Evolutionary conservation across 768 basidiomycete species (phyloP).

Genomic region (Postia placenta): DNA sequence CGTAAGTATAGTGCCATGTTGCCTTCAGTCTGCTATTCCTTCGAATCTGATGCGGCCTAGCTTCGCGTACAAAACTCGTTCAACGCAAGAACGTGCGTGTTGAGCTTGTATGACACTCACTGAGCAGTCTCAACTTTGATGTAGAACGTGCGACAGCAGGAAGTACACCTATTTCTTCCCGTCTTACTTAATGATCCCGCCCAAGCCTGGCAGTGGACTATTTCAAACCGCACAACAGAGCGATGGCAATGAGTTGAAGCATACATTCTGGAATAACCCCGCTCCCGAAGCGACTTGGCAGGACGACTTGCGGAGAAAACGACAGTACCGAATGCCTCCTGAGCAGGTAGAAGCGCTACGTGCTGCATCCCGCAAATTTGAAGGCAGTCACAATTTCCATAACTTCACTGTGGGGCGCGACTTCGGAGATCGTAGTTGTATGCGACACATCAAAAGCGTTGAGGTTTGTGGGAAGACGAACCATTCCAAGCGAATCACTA

Average conservation of each 20-base stretch:
- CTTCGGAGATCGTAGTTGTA: conserved; percentile 74
- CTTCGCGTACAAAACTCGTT: conserved; percentile 75
- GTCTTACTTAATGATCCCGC: conserved; percentile 86
- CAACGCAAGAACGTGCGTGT: conserved; percentile 62
- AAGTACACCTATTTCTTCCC: conserved; percentile 98
- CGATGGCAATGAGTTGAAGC: conserved; percentile 23
- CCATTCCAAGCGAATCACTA: background rate
- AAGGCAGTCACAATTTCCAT: conserved; percentile 95
- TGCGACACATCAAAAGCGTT: conserved; percentile 84
- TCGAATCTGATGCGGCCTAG: conserved; percentile 24
- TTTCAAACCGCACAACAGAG: conserved; percentile 35
- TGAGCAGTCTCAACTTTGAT: background rate
- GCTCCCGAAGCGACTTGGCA: conserved; percentile 35
- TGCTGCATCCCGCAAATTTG: conserved; percentile 53
- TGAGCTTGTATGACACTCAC: background rate
- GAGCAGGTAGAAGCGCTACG: conserved; percentile 54
- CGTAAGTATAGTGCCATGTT: too few relatives aligned
- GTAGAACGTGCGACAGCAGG: conserved; percentile 85
- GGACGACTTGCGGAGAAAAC: conserved; percentile 61
- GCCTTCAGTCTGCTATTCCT: too few relatives aligned
- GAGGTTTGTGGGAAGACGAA: conserved; percentile 41
- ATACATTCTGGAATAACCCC: conserved; percentile 58
- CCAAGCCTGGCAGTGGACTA: conserved; percentile 69
- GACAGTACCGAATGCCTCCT: conserved; percentile 58
- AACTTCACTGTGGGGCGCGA: conserved; percentile 92